Evolutionary conservation across 1,284 basidiomycete species (phyloP).

Genomic region (Moesziomyces globuligerus): DNA sequence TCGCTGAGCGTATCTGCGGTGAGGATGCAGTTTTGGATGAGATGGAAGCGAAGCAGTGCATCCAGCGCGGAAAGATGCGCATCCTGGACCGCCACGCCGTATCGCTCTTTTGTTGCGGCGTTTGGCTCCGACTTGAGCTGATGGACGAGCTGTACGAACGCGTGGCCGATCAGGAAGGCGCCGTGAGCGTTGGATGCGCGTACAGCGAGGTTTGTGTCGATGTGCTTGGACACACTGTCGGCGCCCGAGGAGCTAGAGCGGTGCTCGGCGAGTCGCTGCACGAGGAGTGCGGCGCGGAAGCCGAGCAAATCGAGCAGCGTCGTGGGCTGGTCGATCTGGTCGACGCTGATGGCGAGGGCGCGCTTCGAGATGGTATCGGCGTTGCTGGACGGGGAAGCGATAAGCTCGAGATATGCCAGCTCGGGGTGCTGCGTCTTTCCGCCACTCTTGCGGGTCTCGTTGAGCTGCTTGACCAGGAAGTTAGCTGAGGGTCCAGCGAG

Average conservation of each 20-base stretch:
- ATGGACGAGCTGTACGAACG: constrained; percentile 32
- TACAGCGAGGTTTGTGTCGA: constrained; percentile 46
- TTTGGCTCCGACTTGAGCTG: constrained; percentile 12
- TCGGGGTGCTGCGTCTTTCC: constrained; percentile 31
- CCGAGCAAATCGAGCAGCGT: constrained; percentile 41
- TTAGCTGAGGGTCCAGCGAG: constrained; percentile 52
- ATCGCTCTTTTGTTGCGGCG: constrained; percentile 7
- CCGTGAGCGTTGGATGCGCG: constrained; percentile 51
- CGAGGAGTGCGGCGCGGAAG: constrained; percentile 31
- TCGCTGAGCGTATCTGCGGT: constrained; percentile 18
- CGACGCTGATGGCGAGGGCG: constrained; percentile 3
- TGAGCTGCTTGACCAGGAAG: constrained; percentile 54
- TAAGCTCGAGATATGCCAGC: constrained; percentile 34
- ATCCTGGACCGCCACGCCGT: constrained; percentile 10
- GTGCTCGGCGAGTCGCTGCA: constrained; percentile 35
- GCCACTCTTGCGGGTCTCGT: constrained; percentile 22
- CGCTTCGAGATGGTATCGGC: constrained; percentile 7
- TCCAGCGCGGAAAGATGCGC: constrained; percentile 24
- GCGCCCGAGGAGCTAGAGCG: constrained; percentile 11
- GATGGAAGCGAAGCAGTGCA: constrained; percentile 37
- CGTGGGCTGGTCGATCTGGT: constrained; percentile 19
- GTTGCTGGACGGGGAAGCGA: neutral
- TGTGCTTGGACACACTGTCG: constrained; percentile 31
- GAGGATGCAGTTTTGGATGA: constrained; percentile 51
- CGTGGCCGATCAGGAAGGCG: constrained; percentile 34